Conservation (phyloP, 306 rosid species). For the Begonia loranthoides region DNA sequence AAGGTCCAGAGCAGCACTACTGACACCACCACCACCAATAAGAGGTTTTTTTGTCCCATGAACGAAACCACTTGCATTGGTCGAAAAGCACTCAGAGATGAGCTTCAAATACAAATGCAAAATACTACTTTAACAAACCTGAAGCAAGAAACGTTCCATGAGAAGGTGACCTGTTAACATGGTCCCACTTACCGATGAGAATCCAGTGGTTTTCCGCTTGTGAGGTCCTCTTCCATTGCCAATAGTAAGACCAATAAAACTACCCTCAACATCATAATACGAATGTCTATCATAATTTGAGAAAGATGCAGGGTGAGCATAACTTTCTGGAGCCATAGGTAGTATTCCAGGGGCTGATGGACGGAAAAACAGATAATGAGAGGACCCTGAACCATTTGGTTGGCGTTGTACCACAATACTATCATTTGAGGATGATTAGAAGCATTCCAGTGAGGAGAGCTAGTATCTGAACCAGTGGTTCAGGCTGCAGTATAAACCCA, state of each 20-base stretch:
- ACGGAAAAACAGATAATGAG: conserved; percentile 49
- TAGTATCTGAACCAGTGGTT: conserved; percentile 40
- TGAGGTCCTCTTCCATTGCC: conserved; percentile 62
- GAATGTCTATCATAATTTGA: conserved; percentile 50
- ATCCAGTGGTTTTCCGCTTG: conserved; percentile 79
- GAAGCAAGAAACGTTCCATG: conserved; percentile 5
- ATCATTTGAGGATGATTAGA: conserved; percentile 34
- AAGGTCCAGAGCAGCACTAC: conserved; percentile 35
- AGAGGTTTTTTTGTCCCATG: conserved; percentile 41
- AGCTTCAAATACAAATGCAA: conserved; percentile 9
- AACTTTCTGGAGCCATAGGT: conserved; percentile 31
- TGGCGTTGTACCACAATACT: conserved; percentile 40
- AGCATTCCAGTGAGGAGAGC: conserved; percentile 50
- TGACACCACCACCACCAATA: conserved; percentile 48
- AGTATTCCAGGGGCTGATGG: conserved; percentile 39
- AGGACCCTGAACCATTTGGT: conserved; percentile 49
- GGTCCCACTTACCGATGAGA: conserved; percentile 67
- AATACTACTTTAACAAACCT: conserved; percentile 22
- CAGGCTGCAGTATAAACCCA: conserved; percentile 28
- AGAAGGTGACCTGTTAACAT: conserved; percentile 13
- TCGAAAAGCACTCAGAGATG: conserved; percentile 17
- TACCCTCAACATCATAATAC: conserved; percentile 44
- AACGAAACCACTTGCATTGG: conserved; percentile 45
- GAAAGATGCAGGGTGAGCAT: conserved; percentile 38
- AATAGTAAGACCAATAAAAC: conserved; percentile 58